A percentile compares a stretch with the other conserved stretches of the same genome.
Conservation (phyloP, 2,329 filamentous ascomycete genomes). For the Fusarium sp. region DNA sequence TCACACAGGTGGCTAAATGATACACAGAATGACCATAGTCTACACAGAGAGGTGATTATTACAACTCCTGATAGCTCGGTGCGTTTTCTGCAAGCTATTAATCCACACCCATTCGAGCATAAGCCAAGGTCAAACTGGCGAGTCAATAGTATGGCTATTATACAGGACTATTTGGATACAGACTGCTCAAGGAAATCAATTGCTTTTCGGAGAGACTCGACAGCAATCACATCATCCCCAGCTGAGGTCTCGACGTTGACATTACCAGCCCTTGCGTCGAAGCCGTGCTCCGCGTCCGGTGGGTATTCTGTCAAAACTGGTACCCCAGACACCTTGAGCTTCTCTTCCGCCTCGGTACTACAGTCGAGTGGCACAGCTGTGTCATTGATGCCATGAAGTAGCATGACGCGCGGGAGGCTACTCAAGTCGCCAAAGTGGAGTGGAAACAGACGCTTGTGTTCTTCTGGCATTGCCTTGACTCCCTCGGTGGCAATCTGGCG, state of each 20-base stretch:
- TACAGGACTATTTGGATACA: neutral
- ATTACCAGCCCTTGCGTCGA: slow-evolving; percentile 22
- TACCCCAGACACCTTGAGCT: slow-evolving; percentile 17
- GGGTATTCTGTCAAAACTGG: slow-evolving; percentile 27
- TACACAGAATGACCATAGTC: no score
- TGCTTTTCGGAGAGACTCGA: slow-evolving; percentile 20
- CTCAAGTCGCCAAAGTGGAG: slow-evolving; percentile 16
- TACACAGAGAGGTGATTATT: no score
- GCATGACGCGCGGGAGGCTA: slow-evolving; percentile 19
- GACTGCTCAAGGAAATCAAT: slow-evolving; percentile 24
- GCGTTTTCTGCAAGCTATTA: no score
- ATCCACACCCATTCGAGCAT: no score
- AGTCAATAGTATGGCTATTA: no score
- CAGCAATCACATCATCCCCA: neutral
- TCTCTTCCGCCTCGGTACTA: slow-evolving; percentile 31
- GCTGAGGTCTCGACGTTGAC: slow-evolving; percentile 23
- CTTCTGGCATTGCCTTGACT: slow-evolving; percentile 13
- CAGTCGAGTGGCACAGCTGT: slow-evolving; percentile 32
- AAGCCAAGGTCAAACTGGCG: no score
- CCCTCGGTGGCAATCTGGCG: slow-evolving; percentile 19
- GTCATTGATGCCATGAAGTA: slow-evolving; percentile 36
- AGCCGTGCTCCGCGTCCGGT: slow-evolving; percentile 32
- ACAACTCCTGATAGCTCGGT: no score
- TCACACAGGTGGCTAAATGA: no score
- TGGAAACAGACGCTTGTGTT: slow-evolving; percentile 27